phyloP scores from a whole-genome alignment of 2,329 filamentous ascomycete species.

The Microsporum canis region DNA sequence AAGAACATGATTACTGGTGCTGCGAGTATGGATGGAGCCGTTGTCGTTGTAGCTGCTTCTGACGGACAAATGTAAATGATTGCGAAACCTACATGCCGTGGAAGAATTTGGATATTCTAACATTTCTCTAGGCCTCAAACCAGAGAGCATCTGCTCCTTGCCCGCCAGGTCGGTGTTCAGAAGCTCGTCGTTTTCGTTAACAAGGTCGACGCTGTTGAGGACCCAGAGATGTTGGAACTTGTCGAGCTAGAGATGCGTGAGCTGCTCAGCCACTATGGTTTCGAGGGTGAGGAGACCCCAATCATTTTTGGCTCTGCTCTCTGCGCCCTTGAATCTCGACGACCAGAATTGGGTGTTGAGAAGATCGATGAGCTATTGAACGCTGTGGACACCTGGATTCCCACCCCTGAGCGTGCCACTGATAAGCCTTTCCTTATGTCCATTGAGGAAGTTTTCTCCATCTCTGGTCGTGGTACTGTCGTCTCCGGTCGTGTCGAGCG shows the following conservation, averaged over 20 bases:
- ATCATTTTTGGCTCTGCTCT: conserved; percentile 96
- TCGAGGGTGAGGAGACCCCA: conserved; percentile 95
- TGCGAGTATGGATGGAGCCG: conserved; percentile 97
- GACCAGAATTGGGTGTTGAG: conserved; percentile 70
- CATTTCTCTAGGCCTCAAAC: conserved; percentile 62
- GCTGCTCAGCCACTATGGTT: conserved; percentile 81
- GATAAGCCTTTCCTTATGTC: conserved; percentile 99
- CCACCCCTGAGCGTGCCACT: conserved; percentile 81
- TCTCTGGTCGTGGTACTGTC: conserved; percentile 88
- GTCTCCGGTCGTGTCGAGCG: conserved; percentile 96
- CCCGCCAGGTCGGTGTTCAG: conserved; percentile 96
- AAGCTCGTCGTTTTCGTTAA: conserved; percentile 99
- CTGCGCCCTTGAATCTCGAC: conserved; percentile 78
- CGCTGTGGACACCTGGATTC: conserved; percentile 92
- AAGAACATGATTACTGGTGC: conserved; percentile 99
- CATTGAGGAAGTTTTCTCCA: conserved; percentile 85
- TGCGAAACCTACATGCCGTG: neutral
- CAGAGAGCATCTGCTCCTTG: conserved; percentile 92
- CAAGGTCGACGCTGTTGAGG: conserved; percentile 95
- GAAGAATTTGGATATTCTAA: conserved; percentile 13
- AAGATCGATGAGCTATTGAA: conserved; percentile 88
- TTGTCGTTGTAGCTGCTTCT: conserved; percentile 95
- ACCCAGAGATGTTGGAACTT: conserved; percentile 98
- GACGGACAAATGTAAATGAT: conserved; percentile 79
- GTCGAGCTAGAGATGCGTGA: conserved; percentile 99